Conservation (phyloP, 1,284 basidiomycete genomes). For the Sanghuangporus baumii region DNA sequence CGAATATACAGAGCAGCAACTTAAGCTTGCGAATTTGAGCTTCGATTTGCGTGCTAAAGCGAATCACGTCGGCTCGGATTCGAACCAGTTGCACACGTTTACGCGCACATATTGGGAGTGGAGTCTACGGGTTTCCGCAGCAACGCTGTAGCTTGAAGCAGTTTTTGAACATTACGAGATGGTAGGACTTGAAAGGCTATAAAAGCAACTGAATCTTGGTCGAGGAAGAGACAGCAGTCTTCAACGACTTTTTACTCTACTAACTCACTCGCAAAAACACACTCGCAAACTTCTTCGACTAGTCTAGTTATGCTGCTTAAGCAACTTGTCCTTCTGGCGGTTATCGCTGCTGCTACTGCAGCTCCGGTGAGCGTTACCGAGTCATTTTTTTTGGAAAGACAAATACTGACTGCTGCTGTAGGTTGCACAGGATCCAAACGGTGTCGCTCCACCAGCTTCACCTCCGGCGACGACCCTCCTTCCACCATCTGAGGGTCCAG, state of each 20-base stretch:
- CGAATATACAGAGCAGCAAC: too few species aligned
- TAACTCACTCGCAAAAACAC: background rate
- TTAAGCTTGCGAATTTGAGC: too few species aligned
- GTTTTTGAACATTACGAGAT: background rate
- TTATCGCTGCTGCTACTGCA: constrained; percentile 1
- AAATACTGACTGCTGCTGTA: background rate
- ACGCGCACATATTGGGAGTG: background rate
- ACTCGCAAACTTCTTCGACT: background rate
- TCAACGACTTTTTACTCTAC: background rate
- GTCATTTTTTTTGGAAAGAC: background rate
- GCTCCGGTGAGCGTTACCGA: background rate
- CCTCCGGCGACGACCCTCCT: background rate
- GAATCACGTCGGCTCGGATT: background rate
- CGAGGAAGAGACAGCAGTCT: background rate
- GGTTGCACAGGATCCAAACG: background rate
- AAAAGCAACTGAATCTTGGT: background rate
- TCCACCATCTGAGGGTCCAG: background rate
- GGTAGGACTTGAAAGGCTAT: background rate
- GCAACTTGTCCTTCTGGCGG: constrained; percentile 7
- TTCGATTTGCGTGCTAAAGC: background rate
- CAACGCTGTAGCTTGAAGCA: background rate
- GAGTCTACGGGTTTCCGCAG: background rate
- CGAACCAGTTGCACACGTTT: background rate
- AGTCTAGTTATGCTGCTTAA: background rate
- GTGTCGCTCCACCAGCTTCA: background rate